Evolutionary conservation across 2,329 filamentous ascomycete species (phyloP), one percentile per base, ranked within the genome.

Genomic region (Ceratocystis eucalypticola): DNA sequence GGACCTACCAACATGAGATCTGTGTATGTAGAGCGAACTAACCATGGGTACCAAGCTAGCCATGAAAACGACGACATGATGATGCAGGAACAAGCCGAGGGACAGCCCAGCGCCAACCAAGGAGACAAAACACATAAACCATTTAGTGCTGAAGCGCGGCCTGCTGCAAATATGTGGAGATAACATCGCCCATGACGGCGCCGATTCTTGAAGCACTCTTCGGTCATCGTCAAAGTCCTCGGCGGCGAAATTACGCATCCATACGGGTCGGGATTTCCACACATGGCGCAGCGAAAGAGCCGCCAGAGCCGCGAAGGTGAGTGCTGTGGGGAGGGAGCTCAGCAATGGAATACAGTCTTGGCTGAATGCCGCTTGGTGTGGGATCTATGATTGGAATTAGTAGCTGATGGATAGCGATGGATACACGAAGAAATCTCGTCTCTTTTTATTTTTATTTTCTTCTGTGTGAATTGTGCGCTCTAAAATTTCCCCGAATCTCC

Each of bases 281-380:
- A n/a, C 33, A 28, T 4, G 30, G 28, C 33, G 30, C 12, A 55
- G 12, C 33, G 50, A n/a, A 20, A 28, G 57, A 45, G 20, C 10
- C 30, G 63, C 30, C 25, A 64, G 37, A 12, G 64, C 30, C 8
- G 41, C 33, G 2, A 64, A 15, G 12, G 66, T 41, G n/a, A 65
- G 37, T 5, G 45, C 62, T 8, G 66, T 33, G n/a, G 65, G 65
- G 0, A 57, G 22, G 15, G 61, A 48, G 48, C 61, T 33, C 4
- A 67, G 61, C 22, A 67, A 15, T 15, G 66, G 62, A 5, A 64
- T 30, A 45, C 66, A 67, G 25, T 48, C 50, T 6, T 25, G 61
- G 53, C 46, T 53, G 37, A 67, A 64, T 10, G 46, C 22, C 10
- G 66, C 66, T 41, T 64, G 25, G 20, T 48, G 2, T 37, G 62